phyloP scores from a whole-genome alignment of 2,329 filamentous ascomycete species.

The Phoma sp. region DNA sequence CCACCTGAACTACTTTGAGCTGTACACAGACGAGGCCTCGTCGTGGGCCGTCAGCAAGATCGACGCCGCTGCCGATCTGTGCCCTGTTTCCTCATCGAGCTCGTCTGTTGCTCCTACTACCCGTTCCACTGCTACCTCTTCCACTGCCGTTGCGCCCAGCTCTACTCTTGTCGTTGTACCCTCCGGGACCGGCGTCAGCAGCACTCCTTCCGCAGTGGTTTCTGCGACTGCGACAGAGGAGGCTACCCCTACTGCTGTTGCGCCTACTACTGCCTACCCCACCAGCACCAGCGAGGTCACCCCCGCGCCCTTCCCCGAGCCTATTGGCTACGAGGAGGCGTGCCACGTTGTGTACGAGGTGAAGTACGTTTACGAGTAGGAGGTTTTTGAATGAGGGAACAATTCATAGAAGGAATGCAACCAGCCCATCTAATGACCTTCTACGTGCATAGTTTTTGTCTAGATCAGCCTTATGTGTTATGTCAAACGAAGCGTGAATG shows the following conservation, averaged over 20 bases:
- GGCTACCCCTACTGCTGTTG: neutral
- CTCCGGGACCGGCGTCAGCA: neutral
- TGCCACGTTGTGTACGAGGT: neutral
- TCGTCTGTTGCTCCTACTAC: neutral
- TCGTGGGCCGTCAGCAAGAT: slow-evolving; percentile 31
- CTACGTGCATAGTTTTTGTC: no score
- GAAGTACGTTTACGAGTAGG: neutral
- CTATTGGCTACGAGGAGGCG: neutral
- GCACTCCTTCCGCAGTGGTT: neutral
- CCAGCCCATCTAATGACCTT: neutral
- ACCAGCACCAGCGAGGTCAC: neutral
- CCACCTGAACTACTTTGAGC: slow-evolving; percentile 63
- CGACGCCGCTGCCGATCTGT: slow-evolving; percentile 25
- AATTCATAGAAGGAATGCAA: neutral
- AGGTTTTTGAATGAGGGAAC: neutral
- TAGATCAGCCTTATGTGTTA: no score
- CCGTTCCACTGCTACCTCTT: neutral
- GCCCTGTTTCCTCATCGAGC: neutral
- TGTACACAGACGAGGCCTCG: slow-evolving; percentile 29
- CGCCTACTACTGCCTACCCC: neutral
- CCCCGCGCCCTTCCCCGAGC: neutral
- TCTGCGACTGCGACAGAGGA: neutral
- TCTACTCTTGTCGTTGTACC: neutral
- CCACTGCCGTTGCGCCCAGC: no score
- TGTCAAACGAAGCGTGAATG: no score